Conservation (phyloP, 106 monocot species). For the Dioscorea zingiberensis region DNA sequence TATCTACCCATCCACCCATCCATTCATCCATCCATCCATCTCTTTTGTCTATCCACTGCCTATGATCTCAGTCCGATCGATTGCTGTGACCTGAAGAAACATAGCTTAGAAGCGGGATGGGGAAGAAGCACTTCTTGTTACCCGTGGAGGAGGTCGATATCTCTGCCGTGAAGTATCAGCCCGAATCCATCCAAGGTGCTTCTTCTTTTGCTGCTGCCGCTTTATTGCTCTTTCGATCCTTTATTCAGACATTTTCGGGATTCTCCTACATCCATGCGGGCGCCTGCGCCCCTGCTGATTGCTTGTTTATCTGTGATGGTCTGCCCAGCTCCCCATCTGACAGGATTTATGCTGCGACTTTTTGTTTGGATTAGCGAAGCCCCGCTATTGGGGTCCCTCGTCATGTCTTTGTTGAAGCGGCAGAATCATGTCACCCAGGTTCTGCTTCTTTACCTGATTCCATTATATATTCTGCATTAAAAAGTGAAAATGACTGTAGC, state of each 20-base stretch:
- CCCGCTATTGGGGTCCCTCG: slow-evolving; percentile 39
- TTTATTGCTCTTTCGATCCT: too few species aligned
- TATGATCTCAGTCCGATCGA: too few species aligned
- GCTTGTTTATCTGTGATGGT: background rate
- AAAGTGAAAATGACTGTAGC: too few species aligned
- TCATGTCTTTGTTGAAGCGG: slow-evolving; percentile 48
- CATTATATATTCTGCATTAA: too few species aligned
- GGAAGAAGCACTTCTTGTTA: slow-evolving; percentile 43
- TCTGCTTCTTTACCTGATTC: background rate
- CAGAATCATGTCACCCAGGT: slow-evolving; percentile 63
- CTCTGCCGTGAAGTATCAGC: slow-evolving; percentile 57
- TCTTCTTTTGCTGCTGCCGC: too few species aligned
- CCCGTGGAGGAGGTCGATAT: slow-evolving; percentile 85
- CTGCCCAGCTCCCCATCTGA: slow-evolving; percentile 68
- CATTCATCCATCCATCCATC: too few species aligned
- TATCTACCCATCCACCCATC: too few species aligned
- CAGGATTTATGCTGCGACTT: slow-evolving; percentile 44
- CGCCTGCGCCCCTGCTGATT: too few species aligned
- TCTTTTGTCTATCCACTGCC: too few species aligned
- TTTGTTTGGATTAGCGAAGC: slow-evolving; percentile 78
- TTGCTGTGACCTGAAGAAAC: too few species aligned
- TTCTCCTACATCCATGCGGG: too few species aligned
- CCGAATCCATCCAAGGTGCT: slow-evolving; percentile 40
- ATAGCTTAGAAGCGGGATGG: slow-evolving; percentile 7
- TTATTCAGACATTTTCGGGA: too few species aligned